A percentile compares a stretch with the other conserved stretches of the same genome.
Conservation (phyloP, 2,329 filamentous ascomycete species). For the Tolypocladium ovalisporum region DNA sequence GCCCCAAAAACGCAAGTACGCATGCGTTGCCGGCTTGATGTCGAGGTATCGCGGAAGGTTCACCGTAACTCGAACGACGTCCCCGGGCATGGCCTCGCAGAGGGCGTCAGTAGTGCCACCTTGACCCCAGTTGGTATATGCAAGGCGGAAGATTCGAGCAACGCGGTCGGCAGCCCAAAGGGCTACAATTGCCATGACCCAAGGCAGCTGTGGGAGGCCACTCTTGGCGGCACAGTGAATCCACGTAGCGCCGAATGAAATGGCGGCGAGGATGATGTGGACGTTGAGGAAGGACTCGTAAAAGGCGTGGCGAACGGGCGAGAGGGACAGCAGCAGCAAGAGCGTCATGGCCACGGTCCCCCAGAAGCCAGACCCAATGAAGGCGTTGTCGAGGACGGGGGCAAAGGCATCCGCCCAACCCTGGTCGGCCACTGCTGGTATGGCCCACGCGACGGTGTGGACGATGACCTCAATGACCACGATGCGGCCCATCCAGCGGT, state of each 20-base stretch:
- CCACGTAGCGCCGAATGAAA: slow-evolving; percentile 62
- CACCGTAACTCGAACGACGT: slow-evolving; percentile 60
- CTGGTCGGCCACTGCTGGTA: slow-evolving; percentile 56
- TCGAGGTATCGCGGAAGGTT: slow-evolving; percentile 55
- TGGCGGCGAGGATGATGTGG: slow-evolving; percentile 65
- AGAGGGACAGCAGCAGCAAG: slow-evolving; percentile 60
- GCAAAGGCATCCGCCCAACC: slow-evolving; percentile 49
- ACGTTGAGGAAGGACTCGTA: slow-evolving; percentile 92
- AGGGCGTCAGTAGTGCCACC: slow-evolving; percentile 51
- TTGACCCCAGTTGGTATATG: slow-evolving; percentile 55
- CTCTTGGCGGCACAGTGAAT: slow-evolving; percentile 63
- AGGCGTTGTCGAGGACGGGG: slow-evolving; percentile 45
- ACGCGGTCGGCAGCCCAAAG: slow-evolving; percentile 68
- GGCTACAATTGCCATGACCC: slow-evolving; percentile 62
- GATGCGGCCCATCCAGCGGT: slow-evolving; percentile 67
- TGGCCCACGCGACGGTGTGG: slow-evolving; percentile 63
- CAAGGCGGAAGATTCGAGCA: slow-evolving; percentile 49
- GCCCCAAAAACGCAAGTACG: slow-evolving; percentile 60
- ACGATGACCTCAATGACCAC: slow-evolving; percentile 56
- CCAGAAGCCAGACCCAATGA: slow-evolving; percentile 55
- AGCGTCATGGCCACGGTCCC: slow-evolving; percentile 51
- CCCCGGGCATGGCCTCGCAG: slow-evolving; percentile 58
- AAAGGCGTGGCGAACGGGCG: slow-evolving; percentile 81
- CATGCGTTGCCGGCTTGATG: slow-evolving; percentile 60
- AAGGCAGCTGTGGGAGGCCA: slow-evolving; percentile 59